Evolutionary conservation across 2,329 filamentous ascomycete genomes (phyloP).

Genomic region (Paraphaeosphaeria minitans): DNA sequence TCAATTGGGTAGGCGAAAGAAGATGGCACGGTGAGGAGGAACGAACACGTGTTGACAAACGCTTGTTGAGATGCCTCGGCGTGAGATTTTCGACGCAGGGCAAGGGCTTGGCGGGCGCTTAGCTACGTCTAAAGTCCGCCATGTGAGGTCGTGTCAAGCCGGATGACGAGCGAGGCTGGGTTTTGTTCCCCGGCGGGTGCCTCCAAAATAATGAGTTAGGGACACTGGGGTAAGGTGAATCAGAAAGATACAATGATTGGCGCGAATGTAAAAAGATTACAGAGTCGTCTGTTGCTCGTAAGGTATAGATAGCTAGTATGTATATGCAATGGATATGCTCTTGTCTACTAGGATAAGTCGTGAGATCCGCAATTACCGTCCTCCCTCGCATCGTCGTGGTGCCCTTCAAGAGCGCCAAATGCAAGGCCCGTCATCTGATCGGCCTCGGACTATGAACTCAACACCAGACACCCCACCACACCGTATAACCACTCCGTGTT

Average conservation of each 20-base stretch:
- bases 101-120: constrained; percentile 2
- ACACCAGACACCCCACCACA: neutral
- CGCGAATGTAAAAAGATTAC: no score
- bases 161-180: neutral
- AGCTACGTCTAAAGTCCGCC: neutral
- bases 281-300: no score
- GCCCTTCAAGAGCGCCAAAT: neutral
- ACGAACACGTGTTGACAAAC: neutral
- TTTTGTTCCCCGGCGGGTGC: neutral
- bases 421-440: neutral
- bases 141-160: constrained; percentile 4
- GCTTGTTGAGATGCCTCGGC: constrained; percentile 7
- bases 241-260: neutral
- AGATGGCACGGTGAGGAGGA: neutral
- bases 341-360: neutral
- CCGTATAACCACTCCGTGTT: no score
- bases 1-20: constrained; percentile 2
- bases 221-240: neutral
- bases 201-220: neutral
- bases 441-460: neutral
- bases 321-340: neutral
- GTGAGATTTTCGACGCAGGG: neutral
- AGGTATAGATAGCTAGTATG: neutral
- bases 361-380: neutral
- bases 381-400: neutral